Base-by-base conservation (phyloP, 1,284 basidiomycete species). In the Moesziomyces aphidis region DNA sequence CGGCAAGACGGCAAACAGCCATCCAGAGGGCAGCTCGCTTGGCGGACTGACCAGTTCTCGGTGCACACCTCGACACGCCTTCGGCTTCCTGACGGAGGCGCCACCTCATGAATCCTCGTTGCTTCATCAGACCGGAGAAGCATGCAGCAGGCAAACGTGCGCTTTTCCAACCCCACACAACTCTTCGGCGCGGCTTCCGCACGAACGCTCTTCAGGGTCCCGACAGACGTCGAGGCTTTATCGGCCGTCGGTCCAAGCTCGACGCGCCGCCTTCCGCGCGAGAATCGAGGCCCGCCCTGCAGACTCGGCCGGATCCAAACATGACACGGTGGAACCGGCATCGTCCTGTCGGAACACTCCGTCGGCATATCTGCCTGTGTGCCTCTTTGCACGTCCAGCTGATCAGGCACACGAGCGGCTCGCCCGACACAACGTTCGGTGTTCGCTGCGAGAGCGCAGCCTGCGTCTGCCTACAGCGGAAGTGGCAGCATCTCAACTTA, bases 191-290 rank as follows among this genome's bases (percentile, higher is more conserved):
- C 48, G 48, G 22, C 28, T 26, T 42, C 10, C 5, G 26, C 22
- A 15, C 17, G 54, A 34, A 22, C 9, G 23, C 34, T 31, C 26
- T 56, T 48, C 45, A 67, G 59, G 55, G 65, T 61, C 55, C 51
- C 39, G 39, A 42, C 15, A 42, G 1, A 15, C 26, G 19, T 3
- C n/a, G 23, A 39, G 57, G 61, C 67, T 70, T 63, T 70, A 49
- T 70, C 67, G 67, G 67, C 67, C 67, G 61, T 70, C 61, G 67
- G 47, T 26, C 42, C 10, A 28, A 15, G 13, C 11, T 52, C 17
- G 36, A 5, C 45, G 42, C 26, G 24, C 28, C 17, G 23, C n/a
- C 28, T 45, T 4, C 47, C 61, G 61, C 50, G 67, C 67, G 67
- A 63, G 54, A 50, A 49, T 31, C 17, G 26, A 21, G 5, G 5